Conservation (phyloP, 1,284 basidiomycete genomes). For the Trametes sp. region DNA sequence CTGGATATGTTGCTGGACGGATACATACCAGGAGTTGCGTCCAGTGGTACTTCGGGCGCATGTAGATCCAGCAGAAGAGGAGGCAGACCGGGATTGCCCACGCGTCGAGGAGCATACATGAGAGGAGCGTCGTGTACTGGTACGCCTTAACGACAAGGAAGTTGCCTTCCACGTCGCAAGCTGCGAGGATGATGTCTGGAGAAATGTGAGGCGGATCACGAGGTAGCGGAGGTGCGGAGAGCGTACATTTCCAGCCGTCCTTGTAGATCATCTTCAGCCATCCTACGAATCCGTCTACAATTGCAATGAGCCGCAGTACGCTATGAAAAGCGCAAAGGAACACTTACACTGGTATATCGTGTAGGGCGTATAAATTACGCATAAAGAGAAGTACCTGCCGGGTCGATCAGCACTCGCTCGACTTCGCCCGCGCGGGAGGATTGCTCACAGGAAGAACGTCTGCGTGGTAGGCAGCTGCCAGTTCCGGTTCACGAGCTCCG, state of each 20-base stretch:
- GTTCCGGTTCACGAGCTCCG: conserved; percentile 71
- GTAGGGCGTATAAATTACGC: conserved; percentile 81
- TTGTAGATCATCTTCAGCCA: conserved; percentile 75
- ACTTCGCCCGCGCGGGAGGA: neutral
- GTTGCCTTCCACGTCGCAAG: conserved; percentile 86
- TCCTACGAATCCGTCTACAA: conserved; percentile 76
- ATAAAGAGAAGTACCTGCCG: conserved; percentile 78
- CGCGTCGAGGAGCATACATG: conserved; percentile 87
- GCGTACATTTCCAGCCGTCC: conserved; percentile 87
- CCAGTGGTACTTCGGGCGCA: conserved; percentile 83
- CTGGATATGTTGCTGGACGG: neutral
- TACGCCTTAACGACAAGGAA: conserved; percentile 88
- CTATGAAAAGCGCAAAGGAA: neutral
- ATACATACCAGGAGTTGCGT: conserved; percentile 71
- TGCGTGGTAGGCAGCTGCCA: conserved; percentile 84
- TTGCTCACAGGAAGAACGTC: conserved; percentile 78
- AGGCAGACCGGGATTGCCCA: conserved; percentile 90
- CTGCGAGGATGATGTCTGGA: conserved; percentile 79
- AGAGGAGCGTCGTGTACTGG: conserved; percentile 85
- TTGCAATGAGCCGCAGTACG: conserved; percentile 2
- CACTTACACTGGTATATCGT: conserved; percentile 82
- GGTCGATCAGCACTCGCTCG: neutral
- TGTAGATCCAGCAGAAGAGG: conserved; percentile 82
- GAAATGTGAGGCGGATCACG: neutral
- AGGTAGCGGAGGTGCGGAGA: neutral